Conservation (phyloP, 768 basidiomycete species). For the Leccinum aurantiacum region DNA sequence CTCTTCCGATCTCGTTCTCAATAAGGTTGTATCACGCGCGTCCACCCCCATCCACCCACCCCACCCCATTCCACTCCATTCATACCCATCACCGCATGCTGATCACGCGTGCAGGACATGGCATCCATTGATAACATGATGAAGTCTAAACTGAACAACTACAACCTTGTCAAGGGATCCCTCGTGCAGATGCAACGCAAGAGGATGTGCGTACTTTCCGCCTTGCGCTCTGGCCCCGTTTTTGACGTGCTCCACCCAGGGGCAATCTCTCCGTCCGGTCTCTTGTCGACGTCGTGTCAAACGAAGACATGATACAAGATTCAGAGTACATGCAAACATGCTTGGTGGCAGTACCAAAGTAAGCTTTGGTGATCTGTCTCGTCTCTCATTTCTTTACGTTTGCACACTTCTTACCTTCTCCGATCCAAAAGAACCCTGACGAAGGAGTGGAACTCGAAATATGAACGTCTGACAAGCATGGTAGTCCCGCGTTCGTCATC, state of each 20-base stretch:
- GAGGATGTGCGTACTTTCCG: constrained; percentile 63
- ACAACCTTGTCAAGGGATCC: constrained; percentile 92
- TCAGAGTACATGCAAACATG: constrained; percentile 95
- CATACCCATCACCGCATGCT: constrained; percentile 23
- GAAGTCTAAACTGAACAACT: constrained; percentile 87
- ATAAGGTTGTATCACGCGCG: constrained; percentile 57
- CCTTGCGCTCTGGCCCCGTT: constrained; percentile 6
- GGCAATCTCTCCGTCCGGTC: constrained; percentile 94
- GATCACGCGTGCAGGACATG: constrained; percentile 65
- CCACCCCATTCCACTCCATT: constrained; percentile 15
- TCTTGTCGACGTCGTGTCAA: constrained; percentile 78
- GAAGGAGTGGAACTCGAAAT: constrained; percentile 88
- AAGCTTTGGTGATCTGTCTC: constrained; percentile 29
- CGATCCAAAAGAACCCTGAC: constrained; percentile 55
- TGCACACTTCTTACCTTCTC: constrained; percentile 17
- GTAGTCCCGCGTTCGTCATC: constrained; percentile 90
- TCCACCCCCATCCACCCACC: constrained; percentile 9
- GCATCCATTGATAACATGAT: constrained; percentile 90
- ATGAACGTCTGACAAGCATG: constrained; percentile 86
- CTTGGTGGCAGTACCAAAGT: constrained; percentile 94
- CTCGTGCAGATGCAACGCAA: constrained; percentile 91
- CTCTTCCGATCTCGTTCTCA: no score
- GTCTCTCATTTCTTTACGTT: constrained; percentile 1
- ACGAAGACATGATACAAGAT: constrained; percentile 78
- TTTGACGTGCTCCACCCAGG: constrained; percentile 39